Base-by-base conservation (phyloP, 1,284 basidiomycete species). In the Apiotrichum sp. region DNA sequence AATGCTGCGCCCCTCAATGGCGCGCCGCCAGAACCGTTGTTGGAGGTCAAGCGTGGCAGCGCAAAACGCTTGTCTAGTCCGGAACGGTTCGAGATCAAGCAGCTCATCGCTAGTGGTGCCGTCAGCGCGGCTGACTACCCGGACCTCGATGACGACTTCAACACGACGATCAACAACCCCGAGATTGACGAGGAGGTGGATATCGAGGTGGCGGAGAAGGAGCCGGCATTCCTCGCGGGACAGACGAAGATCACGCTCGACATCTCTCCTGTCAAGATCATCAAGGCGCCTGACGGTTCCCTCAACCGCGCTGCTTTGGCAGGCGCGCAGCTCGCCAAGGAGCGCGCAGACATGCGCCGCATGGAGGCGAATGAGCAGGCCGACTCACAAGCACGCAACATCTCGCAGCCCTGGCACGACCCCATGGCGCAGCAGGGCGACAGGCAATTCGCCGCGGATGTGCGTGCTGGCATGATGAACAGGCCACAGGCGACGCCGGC, bases 41-140 rank as follows among this genome's bases (percentile, higher is more conserved):
- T 71, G 9, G 69, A 67, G 34, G 71, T 75, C 16, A 66, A 83
- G 83, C 48, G 78, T 86, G 50, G 79, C 85, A 45, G 71, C 52
- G 90, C 91, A 1, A 95, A 95, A 72, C 84, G 96, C 14, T 78
- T 98, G 55, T 95, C 95, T 1, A 93, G 90, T 32, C 96, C 96
- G 0, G 96, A 99, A 75, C 84, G 96, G 29, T 99, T 95, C 91
- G 96, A 99, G 78, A 90, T 98, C 75, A 97, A 98, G 74, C 96
- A 98, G 74, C 84, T 98, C 57, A 97, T 98, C 61, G 91, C 96
- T 0, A 96, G 92, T 42, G 96, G 96, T 47, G 89, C 86, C 5
- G 84, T 97, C 47, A 86, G 87, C 65, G 88, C 93, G 6, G 87
- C 90, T 10, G 96, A 98, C 48, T 98, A 97, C 70, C 95, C 95